These are phyloP conservation scores for Thuidium tamariscinum DNA, from an alignment of 225 moss, liverwort and hornwort genomes.

Conservation along the genomic window DNA sequence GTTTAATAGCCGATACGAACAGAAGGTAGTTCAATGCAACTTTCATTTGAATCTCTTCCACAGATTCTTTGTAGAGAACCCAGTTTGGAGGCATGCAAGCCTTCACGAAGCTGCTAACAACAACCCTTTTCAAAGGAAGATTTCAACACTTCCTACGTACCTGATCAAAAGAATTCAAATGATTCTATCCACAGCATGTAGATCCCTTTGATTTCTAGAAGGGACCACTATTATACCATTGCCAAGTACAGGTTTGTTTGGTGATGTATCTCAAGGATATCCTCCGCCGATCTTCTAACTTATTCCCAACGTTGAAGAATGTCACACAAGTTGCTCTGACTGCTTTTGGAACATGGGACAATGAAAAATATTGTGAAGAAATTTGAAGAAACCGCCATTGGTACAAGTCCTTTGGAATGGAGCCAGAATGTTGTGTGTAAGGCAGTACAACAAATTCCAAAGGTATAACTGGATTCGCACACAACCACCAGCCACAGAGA, in stretches of 20 bases:
- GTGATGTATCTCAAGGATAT: background rate
- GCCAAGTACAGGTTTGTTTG: background rate
- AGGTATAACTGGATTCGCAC: background rate
- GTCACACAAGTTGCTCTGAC: background rate
- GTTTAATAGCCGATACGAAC: rapidly evolving
- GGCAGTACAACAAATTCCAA: background rate
- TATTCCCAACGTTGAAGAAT: background rate
- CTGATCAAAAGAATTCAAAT: background rate
- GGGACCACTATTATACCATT: background rate
- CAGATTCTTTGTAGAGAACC: rapidly evolving
- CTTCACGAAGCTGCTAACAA: background rate
- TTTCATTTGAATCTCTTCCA: background rate
- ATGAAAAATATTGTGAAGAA: too few species aligned
- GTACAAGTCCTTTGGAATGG: background rate
- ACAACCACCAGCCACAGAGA: background rate
- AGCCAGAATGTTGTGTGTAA: background rate
- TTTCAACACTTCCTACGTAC: too few species aligned
- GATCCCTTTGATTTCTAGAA: too few species aligned
- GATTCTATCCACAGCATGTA: background rate
- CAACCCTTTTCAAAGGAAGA: background rate
- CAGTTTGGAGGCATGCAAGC: rapidly evolving
- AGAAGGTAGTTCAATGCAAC: background rate
- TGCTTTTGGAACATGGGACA: background rate
- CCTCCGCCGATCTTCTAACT: too few species aligned
- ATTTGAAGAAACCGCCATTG: too few species aligned